Percentiles rank a stretch among this genome's conserved stretches.
Conservation (phyloP, 2,329 filamentous ascomycete genomes). For the Aureobasidium lini region DNA sequence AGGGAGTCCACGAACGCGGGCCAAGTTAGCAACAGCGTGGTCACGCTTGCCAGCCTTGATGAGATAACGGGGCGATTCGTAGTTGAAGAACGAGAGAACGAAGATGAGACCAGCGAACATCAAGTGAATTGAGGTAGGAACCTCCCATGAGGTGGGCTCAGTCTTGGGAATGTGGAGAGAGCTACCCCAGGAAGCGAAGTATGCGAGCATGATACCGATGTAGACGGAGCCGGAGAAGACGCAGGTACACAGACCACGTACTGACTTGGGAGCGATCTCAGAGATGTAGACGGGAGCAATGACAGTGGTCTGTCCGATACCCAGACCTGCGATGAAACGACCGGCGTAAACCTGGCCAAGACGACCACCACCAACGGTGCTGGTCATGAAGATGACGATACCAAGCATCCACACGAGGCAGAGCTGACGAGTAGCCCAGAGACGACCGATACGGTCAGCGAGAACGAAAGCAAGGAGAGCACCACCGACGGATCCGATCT, state of each 20-base stretch:
- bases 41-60: conserved; percentile 61
- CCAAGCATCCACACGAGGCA: conserved; percentile 35
- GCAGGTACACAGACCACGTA: conserved; percentile 62
- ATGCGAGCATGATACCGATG: conserved; percentile 65
- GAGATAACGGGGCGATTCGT: conserved; percentile 59
- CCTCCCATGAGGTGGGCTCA: conserved; percentile 40
- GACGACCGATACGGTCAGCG: conserved; percentile 37
- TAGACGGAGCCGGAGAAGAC: conserved; percentile 65
- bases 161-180: conserved; percentile 41
- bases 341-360: conserved; percentile 32
- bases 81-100: conserved; percentile 53
- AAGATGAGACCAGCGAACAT: conserved; percentile 69
- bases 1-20: conserved; percentile 49
- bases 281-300: conserved; percentile 49
- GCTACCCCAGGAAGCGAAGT: conserved; percentile 56
- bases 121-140: conserved; percentile 66
- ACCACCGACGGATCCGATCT: conserved; percentile 65
- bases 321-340: conserved; percentile 36
- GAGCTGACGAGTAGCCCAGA: conserved; percentile 37
- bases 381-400: conserved; percentile 34
- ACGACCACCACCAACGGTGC: conserved; percentile 24
- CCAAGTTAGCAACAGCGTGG: conserved; percentile 49
- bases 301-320: conserved; percentile 25
- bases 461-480: conserved; percentile 53
- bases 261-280: conserved; percentile 52